These are phyloP conservation scores for Populus davidiana DNA, from an alignment of 345 rosid species.

Conservation along the genomic window DNA sequence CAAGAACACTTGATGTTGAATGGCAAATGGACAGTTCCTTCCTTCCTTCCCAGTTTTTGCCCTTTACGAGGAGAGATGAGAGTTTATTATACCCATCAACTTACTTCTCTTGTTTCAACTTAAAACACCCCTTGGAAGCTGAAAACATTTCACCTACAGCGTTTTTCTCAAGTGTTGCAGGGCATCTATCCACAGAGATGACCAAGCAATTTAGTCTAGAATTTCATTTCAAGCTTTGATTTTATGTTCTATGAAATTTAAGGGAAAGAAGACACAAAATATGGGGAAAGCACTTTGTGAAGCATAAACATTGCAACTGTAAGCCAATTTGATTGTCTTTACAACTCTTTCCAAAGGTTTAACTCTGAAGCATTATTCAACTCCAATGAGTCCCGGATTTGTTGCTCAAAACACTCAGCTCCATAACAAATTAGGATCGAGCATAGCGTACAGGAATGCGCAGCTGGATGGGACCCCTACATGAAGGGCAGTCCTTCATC, in stretches of 20 bases:
- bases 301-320: constrained; percentile 21
- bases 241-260: background rate
- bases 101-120: background rate
- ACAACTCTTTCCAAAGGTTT: constrained; percentile 22
- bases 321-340: constrained; percentile 23
- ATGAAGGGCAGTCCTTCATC: constrained; percentile 70
- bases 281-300: constrained; percentile 12
- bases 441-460: constrained; percentile 44
- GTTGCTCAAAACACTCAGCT: constrained; percentile 38
- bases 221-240: background rate
- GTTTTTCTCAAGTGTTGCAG: background rate
- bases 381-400: constrained; percentile 32
- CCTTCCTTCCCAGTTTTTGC: no score
- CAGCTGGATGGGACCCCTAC: constrained; percentile 48
- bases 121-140: background rate
- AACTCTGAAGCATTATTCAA: constrained; percentile 38
- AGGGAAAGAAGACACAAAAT: background rate
- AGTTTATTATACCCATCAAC: background rate
- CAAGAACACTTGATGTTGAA: no score
- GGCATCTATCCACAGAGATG: background rate
- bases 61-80: background rate
- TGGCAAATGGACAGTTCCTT: no score
- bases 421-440: constrained; percentile 31
- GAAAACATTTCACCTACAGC: background rate
- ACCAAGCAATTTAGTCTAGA: background rate